These are phyloP conservation scores for Phytopythium delawarense DNA, from an alignment of 352 stramenopile genomes.

Conservation along the genomic window DNA sequence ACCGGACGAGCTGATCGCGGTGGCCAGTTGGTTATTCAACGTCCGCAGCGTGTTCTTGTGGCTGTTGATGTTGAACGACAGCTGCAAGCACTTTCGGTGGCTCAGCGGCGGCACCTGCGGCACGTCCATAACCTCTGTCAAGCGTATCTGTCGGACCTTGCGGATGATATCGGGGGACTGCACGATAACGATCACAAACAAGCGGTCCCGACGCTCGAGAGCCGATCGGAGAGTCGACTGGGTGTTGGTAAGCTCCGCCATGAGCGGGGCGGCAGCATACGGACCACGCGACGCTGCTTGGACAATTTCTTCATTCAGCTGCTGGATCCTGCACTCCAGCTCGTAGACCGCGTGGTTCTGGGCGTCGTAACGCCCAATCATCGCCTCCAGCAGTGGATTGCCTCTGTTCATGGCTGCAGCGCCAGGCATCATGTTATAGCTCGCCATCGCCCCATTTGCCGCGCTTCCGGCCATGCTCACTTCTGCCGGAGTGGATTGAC, in stretches of 20 bases:
- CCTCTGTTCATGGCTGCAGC: conserved; percentile 16
- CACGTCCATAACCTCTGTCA: conserved; percentile 56
- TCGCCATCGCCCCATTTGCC: background rate
- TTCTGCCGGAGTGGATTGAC: background rate
- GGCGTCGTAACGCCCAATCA: conserved; percentile 52
- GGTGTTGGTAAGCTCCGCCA: conserved; percentile 21
- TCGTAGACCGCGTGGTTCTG: conserved; percentile 35
- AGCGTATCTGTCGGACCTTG: conserved; percentile 45
- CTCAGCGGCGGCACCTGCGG: conserved; percentile 45
- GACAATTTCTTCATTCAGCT: conserved; percentile 41
- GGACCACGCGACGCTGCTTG: conserved; percentile 40
- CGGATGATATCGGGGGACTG: conserved; percentile 49
- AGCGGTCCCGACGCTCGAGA: conserved; percentile 24
- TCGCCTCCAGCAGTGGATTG: conserved; percentile 50
- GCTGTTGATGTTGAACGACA: conserved; percentile 44
- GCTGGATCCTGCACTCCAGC: conserved; percentile 35
- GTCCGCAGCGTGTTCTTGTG: conserved; percentile 24
- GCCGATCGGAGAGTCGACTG: conserved; percentile 25
- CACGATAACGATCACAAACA: conserved; percentile 51
- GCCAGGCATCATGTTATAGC: conserved; percentile 5
- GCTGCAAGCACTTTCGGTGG: conserved; percentile 52
- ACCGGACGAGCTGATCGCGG: conserved; percentile 27
- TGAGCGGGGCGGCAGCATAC: conserved; percentile 23
- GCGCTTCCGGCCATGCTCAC: background rate
- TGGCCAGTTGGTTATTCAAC: conserved; percentile 40